Conservation (phyloP, 768 basidiomycete genomes). For the Strobilomyces echinocephalus region DNA sequence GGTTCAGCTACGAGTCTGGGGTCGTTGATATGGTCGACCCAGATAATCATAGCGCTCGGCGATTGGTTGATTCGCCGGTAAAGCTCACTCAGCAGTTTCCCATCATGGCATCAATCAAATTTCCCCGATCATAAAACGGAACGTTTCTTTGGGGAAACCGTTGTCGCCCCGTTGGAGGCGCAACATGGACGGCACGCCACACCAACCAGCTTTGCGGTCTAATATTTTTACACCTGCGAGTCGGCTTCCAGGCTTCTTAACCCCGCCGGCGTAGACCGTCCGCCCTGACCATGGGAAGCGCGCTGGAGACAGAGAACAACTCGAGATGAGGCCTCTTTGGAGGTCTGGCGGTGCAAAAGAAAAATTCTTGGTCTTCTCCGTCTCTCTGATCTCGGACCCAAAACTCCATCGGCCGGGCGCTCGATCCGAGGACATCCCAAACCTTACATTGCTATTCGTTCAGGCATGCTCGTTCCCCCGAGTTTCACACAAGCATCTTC, state of each 20-base stretch:
- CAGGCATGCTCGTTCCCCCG: background rate
- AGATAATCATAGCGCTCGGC: background rate
- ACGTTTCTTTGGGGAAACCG: background rate
- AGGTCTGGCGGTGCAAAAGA: conserved; percentile 1
- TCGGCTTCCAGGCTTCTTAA: conserved; percentile 4
- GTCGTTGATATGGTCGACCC: background rate
- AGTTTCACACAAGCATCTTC: background rate
- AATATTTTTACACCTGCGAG: background rate
- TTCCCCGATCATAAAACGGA: conserved; percentile 4
- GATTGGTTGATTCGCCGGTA: background rate
- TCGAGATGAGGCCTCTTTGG: conserved; percentile 2
- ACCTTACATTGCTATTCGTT: background rate
- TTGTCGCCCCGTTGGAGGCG: background rate
- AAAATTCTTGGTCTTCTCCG: background rate
- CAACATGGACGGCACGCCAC: background rate
- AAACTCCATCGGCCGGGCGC: background rate
- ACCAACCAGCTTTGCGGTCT: background rate
- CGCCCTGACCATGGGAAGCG: conserved; percentile 18
- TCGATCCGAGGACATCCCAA: conserved; percentile 12
- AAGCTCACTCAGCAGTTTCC: background rate
- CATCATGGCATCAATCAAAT: conserved; percentile 7
- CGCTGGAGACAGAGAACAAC: background rate
- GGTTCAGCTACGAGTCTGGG: background rate
- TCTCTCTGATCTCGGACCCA: background rate
- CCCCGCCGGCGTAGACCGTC: conserved; percentile 6